Conservation (phyloP, 2,329 filamentous ascomycete genomes). For the Fusarium zealandicum region DNA sequence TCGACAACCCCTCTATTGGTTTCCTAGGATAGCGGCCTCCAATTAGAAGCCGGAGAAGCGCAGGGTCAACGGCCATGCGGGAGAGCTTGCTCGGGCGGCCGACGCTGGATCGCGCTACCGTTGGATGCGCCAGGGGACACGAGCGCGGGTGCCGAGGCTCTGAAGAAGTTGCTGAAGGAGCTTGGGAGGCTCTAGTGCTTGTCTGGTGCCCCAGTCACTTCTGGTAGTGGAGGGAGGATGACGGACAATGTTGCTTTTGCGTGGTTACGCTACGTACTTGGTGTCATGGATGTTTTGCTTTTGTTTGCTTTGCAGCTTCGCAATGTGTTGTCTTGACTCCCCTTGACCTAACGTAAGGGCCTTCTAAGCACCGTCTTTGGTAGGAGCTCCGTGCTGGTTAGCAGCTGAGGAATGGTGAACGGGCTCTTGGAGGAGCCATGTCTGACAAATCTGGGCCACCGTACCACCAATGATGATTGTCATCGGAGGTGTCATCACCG, state of each 20-base stretch:
- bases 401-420: constrained; percentile 24
- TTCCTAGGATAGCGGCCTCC: constrained; percentile 5
- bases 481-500: background rate
- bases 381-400: constrained; percentile 13
- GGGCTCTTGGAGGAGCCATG: constrained; percentile 5
- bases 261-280: constrained; percentile 3
- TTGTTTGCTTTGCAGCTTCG: constrained; percentile 22
- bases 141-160: constrained; percentile 25
- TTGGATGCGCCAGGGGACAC: constrained; percentile 22
- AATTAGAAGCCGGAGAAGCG: constrained; percentile 22
- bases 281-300: constrained; percentile 18
- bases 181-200: background rate
- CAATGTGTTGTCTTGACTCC: constrained; percentile 5
- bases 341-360: constrained; percentile 10
- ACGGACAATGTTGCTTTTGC: constrained; percentile 4
- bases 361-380: constrained; percentile 9
- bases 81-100: constrained; percentile 30
- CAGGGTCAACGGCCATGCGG: constrained; percentile 18
- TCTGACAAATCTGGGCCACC: constrained; percentile 9
- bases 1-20: constrained; percentile 41
- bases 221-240: background rate
- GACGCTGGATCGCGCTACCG: constrained; percentile 38
- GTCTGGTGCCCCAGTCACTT: background rate
- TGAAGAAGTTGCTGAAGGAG: constrained; percentile 1
- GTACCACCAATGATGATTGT: constrained; percentile 1